Base-by-base conservation (phyloP, 441 rosid species). In the Viola pubescens region DNA sequence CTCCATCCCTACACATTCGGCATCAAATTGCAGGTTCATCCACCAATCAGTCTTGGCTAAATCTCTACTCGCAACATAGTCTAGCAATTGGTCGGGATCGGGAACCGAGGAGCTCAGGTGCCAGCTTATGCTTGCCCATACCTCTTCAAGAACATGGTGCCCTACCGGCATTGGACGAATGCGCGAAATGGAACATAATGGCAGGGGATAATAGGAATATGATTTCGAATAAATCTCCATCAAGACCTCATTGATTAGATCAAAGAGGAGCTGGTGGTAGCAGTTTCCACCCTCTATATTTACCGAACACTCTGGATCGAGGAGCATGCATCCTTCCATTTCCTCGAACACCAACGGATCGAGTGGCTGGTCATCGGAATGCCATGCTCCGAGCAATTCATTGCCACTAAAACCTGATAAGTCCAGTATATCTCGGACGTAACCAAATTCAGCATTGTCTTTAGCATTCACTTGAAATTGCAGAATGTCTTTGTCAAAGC, bases 1-100 rank as follows among this genome's bases (percentile, higher is more conserved):
- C 69, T 89, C 95, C 48, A 87, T 75, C 34, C 81, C 97, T 6
- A 78, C 74, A 12, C 96, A 81, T 73, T 87, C 94, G 7, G 74
- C 62, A 44, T 89, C 91, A 48, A 81, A 87, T 70, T 86, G 91
- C 39, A 89, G 73, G 69, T 82, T 83, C 97, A 89, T 80, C 98
- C 98, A 89, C 19, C 86, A 85, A 46, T 82, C 81, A 9, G 38
- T 57, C 70, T 66, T 84, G 0, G 72, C 60, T 19, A 87, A 74
- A 69, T 92, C 95, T 67, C 72, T 77, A 57, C 69, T 57, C 39
- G 77, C 70, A 9, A 76, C 54, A 52, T 74, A 61, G 64, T 87
- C 82, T 69, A 81, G 54, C 0, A 76, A 71, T 2, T 67, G 77
- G 11, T 81, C 80, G 0, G 58, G 54, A 4, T 47, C 72, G 11